phyloP scores from a whole-genome alignment of 2,329 filamentous ascomycete species.

The Calonectria crousiana region DNA sequence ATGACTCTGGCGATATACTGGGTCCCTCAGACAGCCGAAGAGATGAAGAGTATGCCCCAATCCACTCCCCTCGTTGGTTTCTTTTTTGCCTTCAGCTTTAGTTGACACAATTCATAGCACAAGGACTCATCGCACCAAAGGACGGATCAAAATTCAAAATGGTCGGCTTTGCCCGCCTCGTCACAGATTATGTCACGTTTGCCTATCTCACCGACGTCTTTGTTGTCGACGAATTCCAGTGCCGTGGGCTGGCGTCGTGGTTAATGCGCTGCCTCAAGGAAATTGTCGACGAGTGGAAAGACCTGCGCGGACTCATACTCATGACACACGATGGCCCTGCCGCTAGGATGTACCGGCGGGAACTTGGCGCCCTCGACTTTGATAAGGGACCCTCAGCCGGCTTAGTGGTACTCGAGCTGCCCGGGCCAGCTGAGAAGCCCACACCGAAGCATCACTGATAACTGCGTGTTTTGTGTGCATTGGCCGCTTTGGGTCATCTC shows the following conservation, averaged over 20 bases:
- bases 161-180: slow-evolving; percentile 63
- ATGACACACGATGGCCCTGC: slow-evolving; percentile 58
- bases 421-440: slow-evolving; percentile 51
- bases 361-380: slow-evolving; percentile 60
- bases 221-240: slow-evolving; percentile 69
- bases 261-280: slow-evolving; percentile 72
- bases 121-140: slow-evolving; percentile 47
- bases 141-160: slow-evolving; percentile 49
- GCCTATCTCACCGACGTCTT: slow-evolving; percentile 78
- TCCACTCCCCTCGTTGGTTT: slow-evolving; percentile 39
- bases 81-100: neutral
- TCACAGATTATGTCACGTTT: slow-evolving; percentile 78
- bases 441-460: slow-evolving; percentile 48
- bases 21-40: slow-evolving; percentile 52
- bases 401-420: slow-evolving; percentile 57
- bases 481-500: neutral
- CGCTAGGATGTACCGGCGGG: slow-evolving; percentile 60
- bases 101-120: slow-evolving; percentile 41
- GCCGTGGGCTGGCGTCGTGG: slow-evolving; percentile 74
- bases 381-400: slow-evolving; percentile 56
- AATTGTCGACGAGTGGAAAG: slow-evolving; percentile 65
- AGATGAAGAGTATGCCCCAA: slow-evolving; percentile 54
- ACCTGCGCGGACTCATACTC: slow-evolving; percentile 70
- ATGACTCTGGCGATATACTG: slow-evolving; percentile 71
- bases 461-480: neutral